Evolutionary conservation across 2,329 filamentous ascomycete species (phyloP), one percentile per base, ranked within the genome.

Genomic region (Scedosporium dehoogii): DNA sequence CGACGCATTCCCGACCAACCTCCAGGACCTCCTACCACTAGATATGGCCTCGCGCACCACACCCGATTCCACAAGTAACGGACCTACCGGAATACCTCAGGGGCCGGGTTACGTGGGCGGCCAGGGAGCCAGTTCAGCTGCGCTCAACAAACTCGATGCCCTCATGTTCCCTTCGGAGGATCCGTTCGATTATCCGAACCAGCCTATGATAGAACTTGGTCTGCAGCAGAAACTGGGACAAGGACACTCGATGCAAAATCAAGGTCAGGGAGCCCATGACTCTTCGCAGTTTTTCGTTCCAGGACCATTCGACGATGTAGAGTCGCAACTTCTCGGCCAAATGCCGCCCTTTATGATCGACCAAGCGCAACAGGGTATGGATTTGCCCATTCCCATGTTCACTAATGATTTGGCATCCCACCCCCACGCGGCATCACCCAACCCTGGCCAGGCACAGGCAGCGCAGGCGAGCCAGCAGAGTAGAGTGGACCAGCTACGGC

Each of bases 161-260:
- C 85, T 92, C 75, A 92, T 93, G 87, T 93, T 93, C 69, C 87
- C 89, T 1, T 88, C 88, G 0, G 82, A 84, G 41, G 89, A 93
- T 68, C 89, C 90, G 0, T 88, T 93, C 65, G 88, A 87, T 0
- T 94, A 93, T 68, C 89, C 89, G 0, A 91, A 88, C 68, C 88
- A 91, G 66, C 86, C 88, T 0, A 84, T 88, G 77, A 86, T 88
- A 76, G 79, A 84, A 67, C 77, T 83, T 48, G 79, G 79, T 9
- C 76, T 73, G 67, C 73, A 74, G 27, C 67, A 69, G 29, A 73
- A 73, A 64, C 68, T 71, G n/a, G 67, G 73, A 65, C 63, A 64
- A 38, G 66, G 71, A 65, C 69, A 69, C 21, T n/a, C n/a, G 59
- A 71, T 75, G 69, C 27, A 29, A 21, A 41, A 44, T 3, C 42